Conservation (phyloP, 225 moss, liverwort and hornwort genomes). For the Thuidium tamariscinum region DNA sequence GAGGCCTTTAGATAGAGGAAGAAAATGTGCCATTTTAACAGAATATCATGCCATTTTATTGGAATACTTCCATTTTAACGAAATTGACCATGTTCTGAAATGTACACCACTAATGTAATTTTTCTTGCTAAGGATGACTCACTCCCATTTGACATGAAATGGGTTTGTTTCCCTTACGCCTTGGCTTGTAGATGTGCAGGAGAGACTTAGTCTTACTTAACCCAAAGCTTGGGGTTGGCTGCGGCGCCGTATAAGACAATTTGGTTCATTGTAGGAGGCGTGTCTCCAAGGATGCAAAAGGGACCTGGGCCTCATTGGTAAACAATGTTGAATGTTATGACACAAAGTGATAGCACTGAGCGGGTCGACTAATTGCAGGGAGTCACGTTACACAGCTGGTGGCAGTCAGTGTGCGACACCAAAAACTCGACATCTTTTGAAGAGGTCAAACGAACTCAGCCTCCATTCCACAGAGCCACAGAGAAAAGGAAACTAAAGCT, state of each 20-base stretch:
- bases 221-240: not conserved
- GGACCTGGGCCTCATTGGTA: not conserved
- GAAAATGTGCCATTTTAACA: too few species aligned
- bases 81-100: too few species aligned
- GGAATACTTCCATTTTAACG: too few species aligned
- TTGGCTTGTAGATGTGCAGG: too few species aligned
- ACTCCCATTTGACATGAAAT: too few species aligned
- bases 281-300: not conserved
- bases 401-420: not conserved
- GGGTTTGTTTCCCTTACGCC: too few species aligned
- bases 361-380: not conserved
- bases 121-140: too few species aligned
- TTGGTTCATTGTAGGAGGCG: not conserved
- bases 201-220: not conserved
- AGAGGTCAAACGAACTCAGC: not conserved
- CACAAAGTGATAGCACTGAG: not conserved
- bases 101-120: too few species aligned
- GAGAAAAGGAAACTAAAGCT: too few species aligned
- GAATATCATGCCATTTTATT: too few species aligned
- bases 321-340: not conserved
- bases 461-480: not conserved
- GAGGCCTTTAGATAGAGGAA: too few species aligned
- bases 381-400: not conserved
- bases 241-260: not conserved
- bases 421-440: not conserved